phyloP scores from a whole-genome alignment of 2,329 filamentous ascomycete genomes.

The Ploettnerulaceae sp. region DNA sequence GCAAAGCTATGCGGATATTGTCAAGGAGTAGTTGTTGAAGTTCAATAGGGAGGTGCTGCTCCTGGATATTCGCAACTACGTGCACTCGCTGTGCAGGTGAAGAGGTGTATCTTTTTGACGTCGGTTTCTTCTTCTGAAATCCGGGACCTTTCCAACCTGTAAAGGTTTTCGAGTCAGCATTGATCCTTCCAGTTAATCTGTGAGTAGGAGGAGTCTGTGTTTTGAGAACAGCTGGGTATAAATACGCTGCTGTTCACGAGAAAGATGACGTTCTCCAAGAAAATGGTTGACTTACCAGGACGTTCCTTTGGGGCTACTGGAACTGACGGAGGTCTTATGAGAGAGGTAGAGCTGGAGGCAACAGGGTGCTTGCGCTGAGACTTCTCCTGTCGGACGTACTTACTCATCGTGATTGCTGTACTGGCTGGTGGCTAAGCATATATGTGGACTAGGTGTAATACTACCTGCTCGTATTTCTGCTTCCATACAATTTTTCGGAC shows the following conservation, averaged over 20 bases:
- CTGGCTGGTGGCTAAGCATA: too few relatives aligned
- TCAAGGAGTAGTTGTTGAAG: slow-evolving; percentile 66
- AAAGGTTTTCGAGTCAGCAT: too few relatives aligned
- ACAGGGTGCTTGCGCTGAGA: slow-evolving; percentile 17
- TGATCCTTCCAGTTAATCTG: too few relatives aligned
- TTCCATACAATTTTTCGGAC: too few relatives aligned
- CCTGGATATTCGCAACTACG: background rate
- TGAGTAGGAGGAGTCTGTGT: too few relatives aligned
- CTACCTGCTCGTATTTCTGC: too few relatives aligned
- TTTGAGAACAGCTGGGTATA: too few relatives aligned
- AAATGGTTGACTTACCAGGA: too few relatives aligned
- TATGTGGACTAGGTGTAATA: too few relatives aligned
- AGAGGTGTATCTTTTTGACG: slow-evolving; percentile 3
- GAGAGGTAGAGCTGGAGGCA: slow-evolving; percentile 10
- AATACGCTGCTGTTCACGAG: too few relatives aligned
- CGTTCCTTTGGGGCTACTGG: slow-evolving; percentile 2
- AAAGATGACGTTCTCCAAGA: too few relatives aligned
- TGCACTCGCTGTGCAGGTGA: background rate
- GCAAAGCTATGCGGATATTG: slow-evolving; percentile 63
- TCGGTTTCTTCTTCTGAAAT: slow-evolving; percentile 7
- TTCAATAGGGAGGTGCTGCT: slow-evolving; percentile 38
- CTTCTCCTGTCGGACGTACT: slow-evolving; percentile 17
- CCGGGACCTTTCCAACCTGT: slow-evolving; percentile 14
- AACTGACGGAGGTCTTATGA: slow-evolving; percentile 3
- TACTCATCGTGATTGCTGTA: slow-evolving; percentile 37